A percentile compares a stretch with the other conserved stretches of the same genome.
phyloP scores from a whole-genome alignment of 169 alveolate genomes.

The Fabrea salina region DNA sequence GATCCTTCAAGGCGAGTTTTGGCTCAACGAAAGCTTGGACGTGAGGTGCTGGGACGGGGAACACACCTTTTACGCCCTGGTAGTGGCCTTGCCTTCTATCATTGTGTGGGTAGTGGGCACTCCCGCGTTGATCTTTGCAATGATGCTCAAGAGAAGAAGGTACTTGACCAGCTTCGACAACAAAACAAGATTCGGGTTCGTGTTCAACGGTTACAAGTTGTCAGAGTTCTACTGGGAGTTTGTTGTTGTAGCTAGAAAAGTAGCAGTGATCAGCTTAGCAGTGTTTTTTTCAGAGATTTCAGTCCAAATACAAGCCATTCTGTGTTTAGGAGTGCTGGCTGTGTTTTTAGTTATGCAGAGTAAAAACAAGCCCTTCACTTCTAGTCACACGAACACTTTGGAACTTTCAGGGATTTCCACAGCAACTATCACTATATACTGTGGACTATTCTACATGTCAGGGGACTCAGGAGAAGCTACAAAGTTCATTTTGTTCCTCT shows the following conservation, averaged over 20 bases:
- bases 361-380: background rate
- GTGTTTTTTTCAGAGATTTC: slow-evolving; percentile 41
- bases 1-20: background rate
- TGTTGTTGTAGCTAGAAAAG: slow-evolving; percentile 43
- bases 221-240: slow-evolving; percentile 48
- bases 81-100: slow-evolving; percentile 24
- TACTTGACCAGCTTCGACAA: background rate
- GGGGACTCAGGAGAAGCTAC: background rate
- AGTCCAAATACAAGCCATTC: slow-evolving; percentile 41
- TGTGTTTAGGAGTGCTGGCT: background rate
- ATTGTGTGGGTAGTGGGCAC: slow-evolving; percentile 27
- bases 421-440: slow-evolving; percentile 33
- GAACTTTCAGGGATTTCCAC: background rate
- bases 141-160: background rate
- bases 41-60: slow-evolving; percentile 20
- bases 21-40: background rate
- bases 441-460: slow-evolving; percentile 22
- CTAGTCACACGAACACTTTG: background rate
- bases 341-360: background rate
- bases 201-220: slow-evolving; percentile 43
- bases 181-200: slow-evolving; percentile 43
- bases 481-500: background rate
- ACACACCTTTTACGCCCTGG: background rate
- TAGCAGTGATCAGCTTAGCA: slow-evolving; percentile 32
- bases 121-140: background rate